Evolutionary conservation across 164 flowering plant genomes (phyloP), one percentile per base, ranked within the genome.

Genomic region (Euptelea pleiosperma): DNA sequence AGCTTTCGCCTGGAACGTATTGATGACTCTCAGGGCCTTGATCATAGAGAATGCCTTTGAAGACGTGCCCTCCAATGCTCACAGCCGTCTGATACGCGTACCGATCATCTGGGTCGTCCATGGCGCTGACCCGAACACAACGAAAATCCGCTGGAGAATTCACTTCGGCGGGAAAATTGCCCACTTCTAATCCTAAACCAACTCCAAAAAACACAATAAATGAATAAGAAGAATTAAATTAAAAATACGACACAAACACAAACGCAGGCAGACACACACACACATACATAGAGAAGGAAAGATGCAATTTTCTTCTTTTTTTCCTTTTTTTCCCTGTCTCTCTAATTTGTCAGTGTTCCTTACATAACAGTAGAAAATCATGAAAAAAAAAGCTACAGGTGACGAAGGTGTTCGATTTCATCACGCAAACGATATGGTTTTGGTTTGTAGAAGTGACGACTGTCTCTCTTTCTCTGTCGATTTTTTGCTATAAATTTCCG

Each of bases 41-140:
- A 61, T 85, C 83, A 54, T 85, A 85, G 22, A 85, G 77, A 56
- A 85, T 73, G 22, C 91, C 91, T 67, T 77, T 82, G 73, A 85
- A 85, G 0, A 83, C 60, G 52, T 79, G 91, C 0, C 91, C 91
- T 22, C 80, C 86, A 14, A 85, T 80, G 63, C 71, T 79, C 2
- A 85, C 86, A 51, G 87, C 87, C 36, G 91, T 76, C 31, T 80
- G 87, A 61, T 82, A 85, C 2, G 87, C 91, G 6, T 37, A 69
- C 55, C 77, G 71, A 22, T 81, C 82, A 2, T 82, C 80, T 4
- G 69, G 58, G 1, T 75, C 85, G 19, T 84, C 77, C 42, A 80
- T 65, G 14, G 75, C 58, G 59, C 78, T 82, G 12, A 85, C 79
- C 52, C 70, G 63, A 8, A 85, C 84, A 50, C 91, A 82, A 0